Evolutionary conservation across 495 filamentous ascomycete species (phyloP), one percentile per base, ranked within the genome.

Genomic region (Cryomyces minteri): DNA sequence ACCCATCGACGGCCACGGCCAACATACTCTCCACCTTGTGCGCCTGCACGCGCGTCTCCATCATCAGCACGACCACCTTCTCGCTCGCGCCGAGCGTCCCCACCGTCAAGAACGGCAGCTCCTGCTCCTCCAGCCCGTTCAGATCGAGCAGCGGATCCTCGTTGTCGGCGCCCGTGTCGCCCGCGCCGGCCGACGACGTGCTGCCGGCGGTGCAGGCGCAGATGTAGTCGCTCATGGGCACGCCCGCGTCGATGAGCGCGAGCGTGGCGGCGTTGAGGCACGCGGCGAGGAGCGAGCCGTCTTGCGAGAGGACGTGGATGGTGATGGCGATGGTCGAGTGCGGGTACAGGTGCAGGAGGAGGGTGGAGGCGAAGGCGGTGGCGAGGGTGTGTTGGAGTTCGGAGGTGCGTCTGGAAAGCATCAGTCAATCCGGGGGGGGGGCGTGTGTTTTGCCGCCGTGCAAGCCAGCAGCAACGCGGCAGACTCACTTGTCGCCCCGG

Each of bases 211-310:
- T 93, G 61, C 84, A 92, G 8, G 86, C 85, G n/a, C 72, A 73
- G 0, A 96, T 69, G 54, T 94, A 88, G 54, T 90, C 85, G 3
- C 72, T 70, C 86, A 95, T 95, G 33, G 92, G 90, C 29, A 99
- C 75, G 31, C 90, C 90, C 3, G 92, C 92, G 57, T 96, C 90
- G 41, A 95, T 77, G 18, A 94, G 76, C 0, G 92, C 90, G 9
- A 99, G 73, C 0, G 88, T 95, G 0, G 82, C 78, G 7, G 90
- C 92, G 54, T 99, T 99, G 51, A 95, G 68, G 12, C 83, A 84
- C 0, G 85, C 76, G 0, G 92, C 86, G 30, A 99, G 79, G 0
- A 99, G 68, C 3, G 83, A 84, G 31, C 90, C 90, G 63, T 99
- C 90, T 47, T 87, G 76, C 0, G 78, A 80, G n/a, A 99, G 75